A percentile compares a stretch with the other conserved stretches of the same genome.
phyloP scores from a whole-genome alignment of 441 rosid species.

The Eutrema salsugineum region DNA sequence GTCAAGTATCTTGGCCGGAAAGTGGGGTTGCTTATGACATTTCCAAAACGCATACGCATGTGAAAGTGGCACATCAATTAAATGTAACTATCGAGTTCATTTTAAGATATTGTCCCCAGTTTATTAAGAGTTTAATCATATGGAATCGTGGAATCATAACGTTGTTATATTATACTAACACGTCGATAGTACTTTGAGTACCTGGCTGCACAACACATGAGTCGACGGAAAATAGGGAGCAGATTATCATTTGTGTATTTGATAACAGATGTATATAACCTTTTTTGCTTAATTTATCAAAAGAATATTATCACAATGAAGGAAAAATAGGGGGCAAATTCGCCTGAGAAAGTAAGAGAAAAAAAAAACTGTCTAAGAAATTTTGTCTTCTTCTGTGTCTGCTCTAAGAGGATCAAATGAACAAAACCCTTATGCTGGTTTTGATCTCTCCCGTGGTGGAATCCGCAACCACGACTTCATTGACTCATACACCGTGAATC shows the following conservation, averaged over 20 bases:
- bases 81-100: conserved; percentile 1
- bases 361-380: conserved; percentile 2
- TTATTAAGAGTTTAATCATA: not conserved
- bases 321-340: conserved; percentile 4
- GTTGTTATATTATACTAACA: not conserved
- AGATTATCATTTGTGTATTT: no score
- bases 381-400: conserved; percentile 5
- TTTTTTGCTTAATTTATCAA: not conserved
- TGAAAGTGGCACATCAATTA: conserved; percentile 11
- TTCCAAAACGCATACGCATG: conserved; percentile 7
- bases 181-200: no score
- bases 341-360: not conserved
- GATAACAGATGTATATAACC: not conserved
- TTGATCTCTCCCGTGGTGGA: conserved; percentile 70
- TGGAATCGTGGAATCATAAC: not conserved
- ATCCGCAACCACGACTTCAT: conserved; percentile 94
- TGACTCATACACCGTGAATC: conserved; percentile 84
- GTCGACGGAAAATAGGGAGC: no score
- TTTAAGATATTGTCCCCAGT: conserved; percentile 1
- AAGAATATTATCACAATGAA: not conserved
- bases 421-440: conserved; percentile 19
- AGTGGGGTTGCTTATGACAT: conserved; percentile 15
- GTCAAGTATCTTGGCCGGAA: not conserved
- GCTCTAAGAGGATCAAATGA: not conserved
- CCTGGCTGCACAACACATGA: not conserved